Percentiles rank a stretch among this genome's conserved stretches.
Evolutionary conservation across 2,329 filamentous ascomycete species (phyloP).

Genomic region (Zarea fungicola): DNA sequence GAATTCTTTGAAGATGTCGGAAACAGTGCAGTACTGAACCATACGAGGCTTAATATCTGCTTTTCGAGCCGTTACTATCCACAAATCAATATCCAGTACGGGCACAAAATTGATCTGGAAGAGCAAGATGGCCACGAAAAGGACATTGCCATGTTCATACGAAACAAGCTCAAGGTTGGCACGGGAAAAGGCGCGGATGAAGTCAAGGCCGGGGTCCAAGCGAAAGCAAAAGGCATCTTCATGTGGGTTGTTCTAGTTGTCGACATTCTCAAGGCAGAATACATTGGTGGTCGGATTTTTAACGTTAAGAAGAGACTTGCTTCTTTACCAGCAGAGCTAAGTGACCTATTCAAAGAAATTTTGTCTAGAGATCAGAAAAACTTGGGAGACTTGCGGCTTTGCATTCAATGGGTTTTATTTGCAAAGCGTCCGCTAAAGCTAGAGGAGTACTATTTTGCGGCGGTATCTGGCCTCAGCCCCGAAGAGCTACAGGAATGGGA

Average conservation of each 20-base stretch:
- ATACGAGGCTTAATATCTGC: slow-evolving; percentile 28
- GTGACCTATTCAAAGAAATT: slow-evolving; percentile 46
- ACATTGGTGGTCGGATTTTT: slow-evolving; percentile 21
- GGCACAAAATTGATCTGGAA: slow-evolving; percentile 24
- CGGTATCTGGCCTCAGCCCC: neutral
- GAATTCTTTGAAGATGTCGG: slow-evolving; percentile 34
- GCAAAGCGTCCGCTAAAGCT: slow-evolving; percentile 37
- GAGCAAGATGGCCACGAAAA: slow-evolving; percentile 18
- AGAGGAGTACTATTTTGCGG: slow-evolving; percentile 36
- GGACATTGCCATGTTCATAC: slow-evolving; percentile 23
- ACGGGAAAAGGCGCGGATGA: neutral
- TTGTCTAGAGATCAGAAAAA: slow-evolving; percentile 41
- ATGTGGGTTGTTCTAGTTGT: slow-evolving; percentile 39
- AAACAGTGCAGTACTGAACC: slow-evolving; percentile 17
- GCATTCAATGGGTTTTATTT: slow-evolving; percentile 49
- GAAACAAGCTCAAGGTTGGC: slow-evolving; percentile 8
- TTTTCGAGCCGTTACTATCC: slow-evolving; percentile 47
- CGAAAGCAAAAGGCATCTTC: slow-evolving; percentile 38
- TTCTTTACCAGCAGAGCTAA: slow-evolving; percentile 34
- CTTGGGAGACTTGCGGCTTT: slow-evolving; percentile 36
- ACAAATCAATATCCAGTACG: slow-evolving; percentile 28
- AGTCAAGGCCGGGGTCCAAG: slow-evolving; percentile 21
- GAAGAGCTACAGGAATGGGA: slow-evolving; percentile 18
- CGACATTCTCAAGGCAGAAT: slow-evolving; percentile 32
- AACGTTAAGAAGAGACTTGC: slow-evolving; percentile 24